These are phyloP conservation scores for Fusarium poae DNA, from an alignment of 2,329 filamentous ascomycete species.

Conservation along the genomic window DNA sequence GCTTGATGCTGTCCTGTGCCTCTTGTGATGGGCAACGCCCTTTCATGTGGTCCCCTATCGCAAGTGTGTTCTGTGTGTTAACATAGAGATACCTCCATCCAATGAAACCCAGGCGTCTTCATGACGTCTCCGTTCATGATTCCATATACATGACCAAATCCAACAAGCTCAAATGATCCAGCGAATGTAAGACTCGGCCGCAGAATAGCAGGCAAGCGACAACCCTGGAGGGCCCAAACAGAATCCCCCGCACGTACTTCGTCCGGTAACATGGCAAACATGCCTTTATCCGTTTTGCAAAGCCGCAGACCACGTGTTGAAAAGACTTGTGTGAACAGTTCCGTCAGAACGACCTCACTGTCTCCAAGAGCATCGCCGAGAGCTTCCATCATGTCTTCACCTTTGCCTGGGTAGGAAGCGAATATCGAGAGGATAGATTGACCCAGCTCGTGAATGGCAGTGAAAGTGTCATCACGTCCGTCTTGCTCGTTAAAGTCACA, in stretches of 20 bases:
- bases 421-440: rapidly evolving
- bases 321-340: rapidly evolving
- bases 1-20: too few species aligned
- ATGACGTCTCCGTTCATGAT: conserved; percentile 6
- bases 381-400: rapidly evolving
- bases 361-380: rapidly evolving
- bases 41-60: rapidly evolving
- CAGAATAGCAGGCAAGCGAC: background rate
- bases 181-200: background rate
- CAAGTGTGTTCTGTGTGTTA: background rate
- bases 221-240: background rate
- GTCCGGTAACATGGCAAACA: background rate
- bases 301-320: background rate
- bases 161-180: background rate
- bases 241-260: background rate
- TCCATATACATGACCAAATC: background rate
- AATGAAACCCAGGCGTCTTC: rapidly evolving
- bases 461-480: background rate
- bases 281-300: background rate
- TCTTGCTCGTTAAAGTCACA: background rate
- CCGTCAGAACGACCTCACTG: rapidly evolving
- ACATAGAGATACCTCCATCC: background rate
- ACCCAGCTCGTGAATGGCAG: rapidly evolving
- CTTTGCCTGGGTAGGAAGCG: rapidly evolving
- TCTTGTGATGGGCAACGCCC: too few species aligned